Percentiles rank a stretch among this genome's conserved stretches.
Conservation (phyloP, 306 rosid genomes). For the Medicago ruthenica region DNA sequence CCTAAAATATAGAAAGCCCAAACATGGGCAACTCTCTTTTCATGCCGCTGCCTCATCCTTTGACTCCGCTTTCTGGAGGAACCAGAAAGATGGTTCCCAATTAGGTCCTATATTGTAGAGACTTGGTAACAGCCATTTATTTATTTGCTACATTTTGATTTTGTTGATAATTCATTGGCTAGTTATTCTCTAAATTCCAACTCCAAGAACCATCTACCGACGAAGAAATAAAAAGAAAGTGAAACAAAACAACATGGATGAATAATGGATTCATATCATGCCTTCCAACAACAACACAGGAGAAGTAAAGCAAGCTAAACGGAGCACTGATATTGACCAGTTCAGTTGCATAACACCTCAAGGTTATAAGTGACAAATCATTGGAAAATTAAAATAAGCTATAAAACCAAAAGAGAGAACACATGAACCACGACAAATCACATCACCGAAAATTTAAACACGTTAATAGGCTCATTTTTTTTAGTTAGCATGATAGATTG, state of each 20-base stretch:
- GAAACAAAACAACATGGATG: too few relatives aligned
- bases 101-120: slow-evolving; percentile 12
- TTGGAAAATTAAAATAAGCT: too few relatives aligned
- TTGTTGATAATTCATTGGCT: slow-evolving; percentile 20
- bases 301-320: not conserved
- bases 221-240: too few relatives aligned
- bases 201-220: too few relatives aligned
- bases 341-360: slow-evolving; percentile 22
- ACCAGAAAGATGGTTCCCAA: slow-evolving; percentile 1
- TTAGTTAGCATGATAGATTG: slow-evolving; percentile 1
- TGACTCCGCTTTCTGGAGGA: not conserved
- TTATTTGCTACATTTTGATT: not conserved
- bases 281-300: not conserved
- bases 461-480: not conserved
- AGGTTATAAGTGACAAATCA: too few relatives aligned
- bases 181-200: not conserved
- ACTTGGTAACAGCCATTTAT: slow-evolving; percentile 14
- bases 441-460: too few relatives aligned
- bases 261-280: not conserved
- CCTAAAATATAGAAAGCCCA: not conserved
- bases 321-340: not conserved
- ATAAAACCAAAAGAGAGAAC: too few relatives aligned
- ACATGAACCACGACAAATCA: too few relatives aligned
- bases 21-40: not conserved
- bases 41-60: slow-evolving; percentile 7